Conservation (phyloP, 371 early-diverging fungal genomes). For the Chytridiales sp. region DNA sequence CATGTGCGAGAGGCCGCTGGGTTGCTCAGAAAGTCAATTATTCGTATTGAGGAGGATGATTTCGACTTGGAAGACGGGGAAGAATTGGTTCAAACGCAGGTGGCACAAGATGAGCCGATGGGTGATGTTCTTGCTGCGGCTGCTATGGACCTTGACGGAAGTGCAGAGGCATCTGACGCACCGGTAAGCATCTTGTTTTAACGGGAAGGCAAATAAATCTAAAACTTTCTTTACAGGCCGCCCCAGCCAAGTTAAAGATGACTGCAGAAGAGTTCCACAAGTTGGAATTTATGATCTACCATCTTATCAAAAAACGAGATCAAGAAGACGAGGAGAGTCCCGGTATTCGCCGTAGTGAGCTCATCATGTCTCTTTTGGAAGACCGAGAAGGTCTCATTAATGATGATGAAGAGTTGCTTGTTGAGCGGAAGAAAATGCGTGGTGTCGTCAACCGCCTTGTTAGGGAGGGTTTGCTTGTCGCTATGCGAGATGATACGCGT, state of each 20-base stretch:
- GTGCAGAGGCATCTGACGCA: slow-evolving; percentile 17
- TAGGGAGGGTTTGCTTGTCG: slow-evolving; percentile 21
- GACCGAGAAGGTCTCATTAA: slow-evolving; percentile 70
- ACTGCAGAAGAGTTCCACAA: slow-evolving; percentile 78
- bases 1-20: slow-evolving; percentile 93
- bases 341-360: slow-evolving; percentile 68
- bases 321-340: slow-evolving; percentile 34
- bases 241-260: slow-evolving; percentile 44
- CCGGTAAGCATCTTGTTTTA: too few species aligned
- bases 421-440: slow-evolving; percentile 68
- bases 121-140: slow-evolving; percentile 3
- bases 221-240: background rate
- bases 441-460: slow-evolving; percentile 70
- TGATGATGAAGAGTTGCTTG: slow-evolving; percentile 65
- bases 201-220: too few species aligned
- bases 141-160: slow-evolving; percentile 21
- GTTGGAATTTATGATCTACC: slow-evolving; percentile 69
- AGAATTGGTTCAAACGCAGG: slow-evolving; percentile 8
- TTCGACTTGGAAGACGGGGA: slow-evolving; percentile 70
- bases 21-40: slow-evolving; percentile 88
- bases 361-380: slow-evolving; percentile 83
- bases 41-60: slow-evolving; percentile 89
- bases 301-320: slow-evolving; percentile 54
- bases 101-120: background rate
- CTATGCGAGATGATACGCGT: background rate